Evolutionary conservation across 805 yeast species (phyloP).

Genomic region (Hyphopichia homilentoma): DNA sequence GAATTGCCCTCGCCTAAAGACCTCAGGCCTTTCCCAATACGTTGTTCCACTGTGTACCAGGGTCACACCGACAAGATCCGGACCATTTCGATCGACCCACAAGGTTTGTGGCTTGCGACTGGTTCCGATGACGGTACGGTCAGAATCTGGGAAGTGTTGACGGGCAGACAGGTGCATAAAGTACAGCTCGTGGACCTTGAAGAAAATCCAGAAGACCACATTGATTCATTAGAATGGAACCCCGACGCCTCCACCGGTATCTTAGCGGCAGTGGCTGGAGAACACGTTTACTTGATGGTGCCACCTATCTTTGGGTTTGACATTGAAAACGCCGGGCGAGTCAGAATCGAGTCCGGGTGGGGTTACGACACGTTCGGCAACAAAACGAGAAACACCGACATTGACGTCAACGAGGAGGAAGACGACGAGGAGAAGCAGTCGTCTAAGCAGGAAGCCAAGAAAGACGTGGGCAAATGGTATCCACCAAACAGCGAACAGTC

Average conservation of each 20-base stretch:
- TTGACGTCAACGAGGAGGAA: constrained; percentile 32
- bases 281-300: constrained; percentile 67
- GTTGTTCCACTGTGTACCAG: constrained; percentile 73
- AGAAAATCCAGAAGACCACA: constrained; percentile 65
- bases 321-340: constrained; percentile 75
- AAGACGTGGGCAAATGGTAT: constrained; percentile 74
- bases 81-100: constrained; percentile 77
- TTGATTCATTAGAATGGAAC: constrained; percentile 85
- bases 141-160: constrained; percentile 92
- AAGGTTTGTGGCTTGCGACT: constrained; percentile 93
- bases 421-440: constrained; percentile 37
- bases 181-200: constrained; percentile 48
- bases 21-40: constrained; percentile 93
- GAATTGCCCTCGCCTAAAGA: constrained; percentile 97
- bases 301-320: constrained; percentile 93
- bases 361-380: constrained; percentile 71
- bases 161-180: constrained; percentile 89
- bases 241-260: constrained; percentile 75
- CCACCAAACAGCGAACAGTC: constrained; percentile 66
- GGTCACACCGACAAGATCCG: constrained; percentile 88
- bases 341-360: constrained; percentile 84
- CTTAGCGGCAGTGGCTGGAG: constrained; percentile 82
- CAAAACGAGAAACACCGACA: constrained; percentile 38
- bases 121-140: constrained; percentile 97
- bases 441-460: constrained; percentile 19